Evolutionary conservation across 139 green algal species (phyloP).

Genomic region (Edaphochlamys debaryana): DNA sequence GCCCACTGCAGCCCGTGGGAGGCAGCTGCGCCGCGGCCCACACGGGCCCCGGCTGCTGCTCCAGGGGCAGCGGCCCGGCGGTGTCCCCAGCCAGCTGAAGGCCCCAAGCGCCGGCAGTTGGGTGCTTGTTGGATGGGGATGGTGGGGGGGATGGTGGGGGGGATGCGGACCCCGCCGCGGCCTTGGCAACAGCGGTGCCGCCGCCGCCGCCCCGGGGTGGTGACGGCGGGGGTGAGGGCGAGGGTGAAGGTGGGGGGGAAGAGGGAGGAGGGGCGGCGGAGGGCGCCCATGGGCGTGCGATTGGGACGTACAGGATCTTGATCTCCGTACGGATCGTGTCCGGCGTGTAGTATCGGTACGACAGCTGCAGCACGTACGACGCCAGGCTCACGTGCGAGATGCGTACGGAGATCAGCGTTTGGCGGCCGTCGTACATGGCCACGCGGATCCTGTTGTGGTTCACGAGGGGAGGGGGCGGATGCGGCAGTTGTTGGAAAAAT

Average conservation of each 20-base stretch:
- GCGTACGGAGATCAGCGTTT: conserved; percentile 42
- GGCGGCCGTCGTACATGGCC: conserved; percentile 32
- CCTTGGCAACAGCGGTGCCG: too few species aligned
- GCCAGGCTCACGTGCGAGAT: conserved; percentile 39
- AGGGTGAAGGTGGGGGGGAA: too few species aligned
- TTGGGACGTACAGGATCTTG: conserved; percentile 27
- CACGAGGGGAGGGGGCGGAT: too few species aligned
- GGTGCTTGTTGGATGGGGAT: too few species aligned
- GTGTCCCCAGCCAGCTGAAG: conserved; percentile 26
- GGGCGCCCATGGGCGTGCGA: conserved; percentile 12
- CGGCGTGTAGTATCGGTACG: conserved; percentile 40
- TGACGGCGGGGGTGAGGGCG: neutral
- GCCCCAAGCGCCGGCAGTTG: neutral
- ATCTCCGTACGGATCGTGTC: conserved; percentile 10
- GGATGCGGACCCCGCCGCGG: too few species aligned
- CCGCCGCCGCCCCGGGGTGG: neutral
- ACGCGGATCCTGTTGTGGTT: too few species aligned
- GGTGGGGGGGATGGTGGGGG: too few species aligned
- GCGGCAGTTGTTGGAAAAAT: too few species aligned
- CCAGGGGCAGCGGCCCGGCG: neutral
- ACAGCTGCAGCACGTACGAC: conserved; percentile 8
- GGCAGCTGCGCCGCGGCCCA: conserved; percentile 14
- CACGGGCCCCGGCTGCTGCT: neutral
- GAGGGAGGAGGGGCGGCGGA: too few species aligned
- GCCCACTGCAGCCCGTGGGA: conserved; percentile 36